phyloP scores from a whole-genome alignment of 306 rosid species.

The Purshia tridentata region DNA sequence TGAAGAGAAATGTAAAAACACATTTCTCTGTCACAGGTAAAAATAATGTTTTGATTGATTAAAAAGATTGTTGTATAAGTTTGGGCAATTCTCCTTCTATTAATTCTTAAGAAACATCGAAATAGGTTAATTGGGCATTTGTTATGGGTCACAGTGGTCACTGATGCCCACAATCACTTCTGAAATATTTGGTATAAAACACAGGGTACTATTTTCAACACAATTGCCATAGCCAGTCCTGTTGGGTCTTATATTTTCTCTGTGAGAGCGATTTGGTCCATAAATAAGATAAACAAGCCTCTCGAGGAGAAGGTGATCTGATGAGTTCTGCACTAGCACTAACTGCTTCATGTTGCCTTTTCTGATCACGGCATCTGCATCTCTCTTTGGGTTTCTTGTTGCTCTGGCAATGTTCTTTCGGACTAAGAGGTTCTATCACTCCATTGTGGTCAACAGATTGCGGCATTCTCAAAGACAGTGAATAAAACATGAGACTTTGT shows the following conservation, averaged over 20 bases:
- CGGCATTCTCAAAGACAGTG: conserved; percentile 25
- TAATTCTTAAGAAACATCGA: too few species aligned
- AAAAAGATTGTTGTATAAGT: too few species aligned
- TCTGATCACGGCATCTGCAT: conserved; percentile 63
- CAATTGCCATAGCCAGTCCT: conserved; percentile 76
- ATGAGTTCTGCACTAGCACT: conserved; percentile 50
- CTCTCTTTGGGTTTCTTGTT: conserved; percentile 52
- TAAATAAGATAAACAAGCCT: conserved; percentile 70
- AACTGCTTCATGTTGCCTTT: conserved; percentile 74
- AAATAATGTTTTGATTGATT: too few species aligned
- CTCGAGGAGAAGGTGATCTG: conserved; percentile 19
- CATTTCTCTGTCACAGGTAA: too few species aligned
- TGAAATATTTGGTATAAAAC: conserved; percentile 75
- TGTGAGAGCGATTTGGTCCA: conserved; percentile 67
- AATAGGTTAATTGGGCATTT: too few species aligned
- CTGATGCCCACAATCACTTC: conserved; percentile 86
- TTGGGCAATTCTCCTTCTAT: too few species aligned
- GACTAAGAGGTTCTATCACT: conserved; percentile 58
- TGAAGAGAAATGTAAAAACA: too few species aligned
- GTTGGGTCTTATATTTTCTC: conserved; percentile 87
- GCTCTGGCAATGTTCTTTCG: conserved; percentile 59
- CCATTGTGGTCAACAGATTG: conserved; percentile 48
- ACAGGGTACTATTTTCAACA: conserved; percentile 86
- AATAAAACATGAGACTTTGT: not conserved
- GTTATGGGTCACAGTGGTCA: conserved; percentile 92